Conservation (phyloP, 306 rosid species). For the Vigna unguiculata region DNA sequence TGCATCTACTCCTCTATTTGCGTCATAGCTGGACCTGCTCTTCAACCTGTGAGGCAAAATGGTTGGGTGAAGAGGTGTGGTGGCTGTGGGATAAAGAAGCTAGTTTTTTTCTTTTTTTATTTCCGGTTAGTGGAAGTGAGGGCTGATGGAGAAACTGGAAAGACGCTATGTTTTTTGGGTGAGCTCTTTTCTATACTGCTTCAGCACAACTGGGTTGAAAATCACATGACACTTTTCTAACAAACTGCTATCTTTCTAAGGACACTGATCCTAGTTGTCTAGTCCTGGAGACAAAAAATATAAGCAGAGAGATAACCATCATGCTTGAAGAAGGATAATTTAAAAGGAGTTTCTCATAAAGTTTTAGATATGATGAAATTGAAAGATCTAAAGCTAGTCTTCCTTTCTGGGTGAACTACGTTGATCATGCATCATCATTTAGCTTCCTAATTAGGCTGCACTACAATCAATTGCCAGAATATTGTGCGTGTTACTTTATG, state of each 20-base stretch:
- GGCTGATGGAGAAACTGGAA: neutral
- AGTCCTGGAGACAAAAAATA: neutral
- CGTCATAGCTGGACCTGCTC: neutral
- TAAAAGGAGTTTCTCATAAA: neutral
- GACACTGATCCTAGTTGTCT: slow-evolving; percentile 30
- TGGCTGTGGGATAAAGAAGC: neutral
- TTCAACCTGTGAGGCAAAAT: neutral
- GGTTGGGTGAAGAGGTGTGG: neutral
- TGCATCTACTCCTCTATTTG: neutral
- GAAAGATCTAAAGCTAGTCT: neutral
- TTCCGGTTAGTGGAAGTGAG: neutral
- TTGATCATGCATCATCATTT: slow-evolving; percentile 6
- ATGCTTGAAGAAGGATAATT: slow-evolving; percentile 12
- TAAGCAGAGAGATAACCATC: slow-evolving; percentile 1
- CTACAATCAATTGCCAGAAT: neutral
- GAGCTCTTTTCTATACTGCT: neutral
- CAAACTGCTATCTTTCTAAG: neutral
- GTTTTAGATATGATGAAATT: neutral
- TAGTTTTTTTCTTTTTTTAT: neutral
- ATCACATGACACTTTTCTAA: neutral
- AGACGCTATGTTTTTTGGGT: neutral
- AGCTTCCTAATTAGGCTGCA: slow-evolving; percentile 3
- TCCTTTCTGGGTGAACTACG: slow-evolving; percentile 14
- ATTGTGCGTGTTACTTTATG: neutral
- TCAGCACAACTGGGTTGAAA: neutral